Evolutionary conservation across 805 yeast species (phyloP), one percentile per base, ranked within the genome.

Genomic region (Naumovozyma baii): DNA sequence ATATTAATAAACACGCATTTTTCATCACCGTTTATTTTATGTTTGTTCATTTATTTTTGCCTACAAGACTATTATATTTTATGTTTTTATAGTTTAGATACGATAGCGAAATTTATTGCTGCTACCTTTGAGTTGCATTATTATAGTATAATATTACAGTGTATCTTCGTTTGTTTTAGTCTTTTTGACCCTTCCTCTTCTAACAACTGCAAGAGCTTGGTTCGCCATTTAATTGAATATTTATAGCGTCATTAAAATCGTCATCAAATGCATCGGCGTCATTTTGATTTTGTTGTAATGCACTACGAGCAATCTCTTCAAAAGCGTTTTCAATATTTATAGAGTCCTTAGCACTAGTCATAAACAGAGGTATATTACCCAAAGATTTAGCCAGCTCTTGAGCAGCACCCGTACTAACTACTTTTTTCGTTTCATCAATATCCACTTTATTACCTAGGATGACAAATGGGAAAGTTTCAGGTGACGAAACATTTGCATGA

Each of bases 311-410:
- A 52, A 90, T 84, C 33, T 88, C 94, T 61, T 92, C 96, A 57
- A 90, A 90, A 2, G 97, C 97, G 53, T 83, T 79, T 56, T 88
- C 96, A 28, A 90, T 95, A 51, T 94, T 94, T 37, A 88, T 84
- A 13, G 92, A 87, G 61, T 87, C 96, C 67, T 90, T 92, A 15
- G 98, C 98, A 69, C 92, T 80, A n/a, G 98, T 90, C 63, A 90
- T 95, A 57, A 92, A 90, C 44, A 88, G 78, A 3, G 98, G 97
- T 45, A 87, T 70, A 47, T 87, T 85, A 2, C 94, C 82, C 47
- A 73, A 63, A 36, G 74, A 71, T 40, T 71, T 74, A 39, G 82
- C 76, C 61, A 74, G 70, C 34, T 76, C 75, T 51, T 74, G 76
- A 8, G 81, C 84, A 47, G 73, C 68, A 54, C 76, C 76, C 29